Evolutionary conservation across 1,284 basidiomycete species (phyloP).

Genomic region (Agroathelia rolfsii): DNA sequence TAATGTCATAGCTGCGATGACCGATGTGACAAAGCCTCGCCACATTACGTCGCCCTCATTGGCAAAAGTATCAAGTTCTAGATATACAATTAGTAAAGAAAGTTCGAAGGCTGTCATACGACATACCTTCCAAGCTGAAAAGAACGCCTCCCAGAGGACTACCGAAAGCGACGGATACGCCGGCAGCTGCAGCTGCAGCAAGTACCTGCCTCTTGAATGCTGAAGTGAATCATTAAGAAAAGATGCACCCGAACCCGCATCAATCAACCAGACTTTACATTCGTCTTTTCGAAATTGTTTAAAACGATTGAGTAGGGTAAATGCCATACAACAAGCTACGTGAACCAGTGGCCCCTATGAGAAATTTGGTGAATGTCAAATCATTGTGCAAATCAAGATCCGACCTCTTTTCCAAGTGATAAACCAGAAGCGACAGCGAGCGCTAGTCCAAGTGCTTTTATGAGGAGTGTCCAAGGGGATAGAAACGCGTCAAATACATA

Average conservation of each 20-base stretch:
- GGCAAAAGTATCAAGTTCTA: constrained; percentile 60
- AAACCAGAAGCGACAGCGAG: constrained; percentile 72
- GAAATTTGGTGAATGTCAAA: constrained; percentile 3
- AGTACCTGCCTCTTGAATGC: constrained; percentile 60
- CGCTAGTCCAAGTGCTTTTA: constrained; percentile 70
- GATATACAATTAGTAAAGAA: constrained; percentile 1
- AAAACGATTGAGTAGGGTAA: constrained; percentile 44
- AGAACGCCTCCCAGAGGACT: constrained; percentile 68
- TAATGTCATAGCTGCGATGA: constrained; percentile 57
- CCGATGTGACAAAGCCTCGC: constrained; percentile 68
- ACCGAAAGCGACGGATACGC: constrained; percentile 69
- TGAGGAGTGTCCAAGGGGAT: constrained; percentile 64
- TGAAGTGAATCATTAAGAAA: constrained; percentile 20
- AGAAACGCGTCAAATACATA: constrained; percentile 66
- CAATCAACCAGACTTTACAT: too few species aligned
- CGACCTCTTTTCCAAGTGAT: constrained; percentile 67
- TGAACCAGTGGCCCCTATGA: constrained; percentile 61
- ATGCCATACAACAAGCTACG: constrained; percentile 61
- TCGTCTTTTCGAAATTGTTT: constrained; percentile 50
- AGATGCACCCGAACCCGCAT: too few species aligned
- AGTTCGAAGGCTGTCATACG: background rate
- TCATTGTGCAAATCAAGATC: constrained; percentile 3
- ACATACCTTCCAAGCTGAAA: constrained; percentile 54
- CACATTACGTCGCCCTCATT: constrained; percentile 66
- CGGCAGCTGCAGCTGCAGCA: constrained; percentile 61